phyloP scores from a whole-genome alignment of 2,329 filamentous ascomycete species.

The Fusarium beomiforme region DNA sequence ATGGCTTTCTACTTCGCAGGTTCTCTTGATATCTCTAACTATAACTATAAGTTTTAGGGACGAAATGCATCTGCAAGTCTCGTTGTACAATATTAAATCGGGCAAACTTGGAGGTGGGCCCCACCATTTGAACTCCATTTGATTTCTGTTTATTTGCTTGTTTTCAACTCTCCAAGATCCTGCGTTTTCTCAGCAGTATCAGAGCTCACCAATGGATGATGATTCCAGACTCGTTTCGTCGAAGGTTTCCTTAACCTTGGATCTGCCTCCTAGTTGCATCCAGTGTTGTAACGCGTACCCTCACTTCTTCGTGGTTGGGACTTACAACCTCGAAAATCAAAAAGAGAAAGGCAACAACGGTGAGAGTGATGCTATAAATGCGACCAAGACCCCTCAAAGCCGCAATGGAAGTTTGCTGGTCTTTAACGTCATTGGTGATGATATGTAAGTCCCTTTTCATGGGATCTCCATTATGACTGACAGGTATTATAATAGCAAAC shows the following conservation, averaged over 20 bases:
- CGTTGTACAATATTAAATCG: background rate
- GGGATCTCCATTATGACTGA: background rate
- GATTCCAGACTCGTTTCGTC: constrained; percentile 49
- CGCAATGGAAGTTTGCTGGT: constrained; percentile 80
- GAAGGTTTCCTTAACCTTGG: constrained; percentile 62
- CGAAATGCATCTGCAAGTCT: background rate
- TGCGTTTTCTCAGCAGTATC: background rate
- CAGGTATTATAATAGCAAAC: constrained; percentile 52
- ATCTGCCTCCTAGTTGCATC: constrained; percentile 81
- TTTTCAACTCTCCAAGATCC: background rate
- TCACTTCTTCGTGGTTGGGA: constrained; percentile 80
- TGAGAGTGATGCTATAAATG: constrained; percentile 33
- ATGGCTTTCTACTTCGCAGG: background rate
- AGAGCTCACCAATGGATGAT: constrained; percentile 34
- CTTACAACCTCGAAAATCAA: constrained; percentile 76
- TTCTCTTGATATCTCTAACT: background rate
- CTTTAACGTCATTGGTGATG: constrained; percentile 63
- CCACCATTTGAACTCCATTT: constrained; percentile 26
- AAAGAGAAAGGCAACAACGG: constrained; percentile 38
- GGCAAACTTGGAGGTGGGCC: constrained; percentile 3
- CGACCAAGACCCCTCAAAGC: constrained; percentile 60
- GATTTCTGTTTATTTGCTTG: constrained; percentile 9
- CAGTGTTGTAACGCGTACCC: constrained; percentile 73
- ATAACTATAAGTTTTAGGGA: background rate
- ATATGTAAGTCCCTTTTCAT: constrained; percentile 61